These are phyloP conservation scores for Nakazawaea siamensis DNA, from an alignment of 805 yeast species.

Conservation along the genomic window DNA sequence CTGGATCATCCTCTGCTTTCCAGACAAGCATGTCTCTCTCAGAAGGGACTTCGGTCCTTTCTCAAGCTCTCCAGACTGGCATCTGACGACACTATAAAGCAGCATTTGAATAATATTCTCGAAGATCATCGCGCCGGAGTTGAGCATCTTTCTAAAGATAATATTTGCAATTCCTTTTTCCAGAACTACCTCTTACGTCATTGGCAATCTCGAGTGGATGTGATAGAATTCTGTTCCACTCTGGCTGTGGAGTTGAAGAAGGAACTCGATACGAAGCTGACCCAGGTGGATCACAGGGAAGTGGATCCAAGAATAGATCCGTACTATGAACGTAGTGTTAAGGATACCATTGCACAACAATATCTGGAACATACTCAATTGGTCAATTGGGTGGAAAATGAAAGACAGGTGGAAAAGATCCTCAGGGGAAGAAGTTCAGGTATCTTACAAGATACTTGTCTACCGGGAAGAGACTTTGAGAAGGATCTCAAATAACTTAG, in stretches of 20 bases:
- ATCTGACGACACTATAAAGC: constrained; percentile 38
- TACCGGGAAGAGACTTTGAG: not conserved
- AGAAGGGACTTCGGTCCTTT: constrained; percentile 27
- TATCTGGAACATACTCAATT: constrained; percentile 22
- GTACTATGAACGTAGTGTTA: constrained; percentile 34
- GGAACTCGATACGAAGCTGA: constrained; percentile 17
- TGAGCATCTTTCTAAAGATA: constrained; percentile 1
- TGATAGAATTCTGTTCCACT: constrained; percentile 32
- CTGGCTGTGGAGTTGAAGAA: constrained; percentile 22
- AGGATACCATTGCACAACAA: constrained; percentile 21
- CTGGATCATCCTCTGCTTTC: constrained; percentile 20
- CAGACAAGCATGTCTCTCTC: constrained; percentile 23
- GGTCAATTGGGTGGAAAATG: constrained; percentile 29
- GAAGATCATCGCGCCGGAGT: constrained; percentile 19
- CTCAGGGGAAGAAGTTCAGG: constrained; percentile 26
- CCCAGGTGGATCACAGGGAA: constrained; percentile 12
- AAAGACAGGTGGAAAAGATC: constrained; percentile 31
- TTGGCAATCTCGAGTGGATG: constrained; percentile 34
- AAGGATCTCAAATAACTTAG: too few species aligned
- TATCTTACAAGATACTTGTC: constrained; percentile 28
- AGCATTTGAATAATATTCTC: constrained; percentile 31
- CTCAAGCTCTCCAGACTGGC: constrained; percentile 25
- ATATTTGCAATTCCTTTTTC: constrained; percentile 27
- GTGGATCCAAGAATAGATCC: constrained; percentile 37
- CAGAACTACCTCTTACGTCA: constrained; percentile 30